A percentile compares a stretch with the other conserved stretches of the same genome.
Evolutionary conservation across 306 rosid species (phyloP).

Genomic region (Acacia acuminata): DNA sequence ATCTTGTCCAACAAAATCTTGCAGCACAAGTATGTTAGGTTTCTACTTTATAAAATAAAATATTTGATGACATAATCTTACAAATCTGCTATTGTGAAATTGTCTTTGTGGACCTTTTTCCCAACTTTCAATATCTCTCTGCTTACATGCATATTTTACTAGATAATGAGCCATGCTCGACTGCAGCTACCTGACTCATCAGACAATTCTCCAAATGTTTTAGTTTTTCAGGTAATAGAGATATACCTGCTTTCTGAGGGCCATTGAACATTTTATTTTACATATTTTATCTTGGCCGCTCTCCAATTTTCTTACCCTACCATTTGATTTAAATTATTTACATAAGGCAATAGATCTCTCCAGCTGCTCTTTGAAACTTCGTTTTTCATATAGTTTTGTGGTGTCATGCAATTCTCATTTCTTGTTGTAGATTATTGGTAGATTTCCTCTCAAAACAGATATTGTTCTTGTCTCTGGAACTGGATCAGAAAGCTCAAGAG

Average conservation of each 20-base stretch:
- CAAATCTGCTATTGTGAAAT: slow-evolving; percentile 9
- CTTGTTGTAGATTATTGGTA: slow-evolving; percentile 67
- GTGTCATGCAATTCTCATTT: slow-evolving; percentile 14
- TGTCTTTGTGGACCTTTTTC: slow-evolving; percentile 15
- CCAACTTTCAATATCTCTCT: slow-evolving; percentile 24
- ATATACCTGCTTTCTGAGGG: slow-evolving; percentile 20
- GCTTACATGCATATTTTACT: slow-evolving; percentile 34
- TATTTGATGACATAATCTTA: slow-evolving; percentile 5
- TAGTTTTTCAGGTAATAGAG: slow-evolving; percentile 80
- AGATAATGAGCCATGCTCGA: slow-evolving; percentile 63
- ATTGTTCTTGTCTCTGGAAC: slow-evolving; percentile 73
- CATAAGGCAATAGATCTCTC: neutral
- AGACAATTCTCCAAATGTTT: slow-evolving; percentile 68
- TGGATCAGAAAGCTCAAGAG: slow-evolving; percentile 52
- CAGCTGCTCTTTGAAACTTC: slow-evolving; percentile 15
- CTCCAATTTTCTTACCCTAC: neutral
- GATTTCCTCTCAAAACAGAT: slow-evolving; percentile 78
- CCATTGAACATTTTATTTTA: slow-evolving; percentile 13
- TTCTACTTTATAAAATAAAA: slow-evolving; percentile 18
- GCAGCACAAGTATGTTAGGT: slow-evolving; percentile 65
- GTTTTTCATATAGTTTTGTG: slow-evolving; percentile 22
- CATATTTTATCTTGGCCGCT: slow-evolving; percentile 1
- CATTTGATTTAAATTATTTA: neutral
- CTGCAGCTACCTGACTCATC: slow-evolving; percentile 76
- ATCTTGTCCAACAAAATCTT: slow-evolving; percentile 77